These are phyloP conservation scores for Candida xyloterini DNA, from an alignment of 805 yeast species.

Conservation along the genomic window DNA sequence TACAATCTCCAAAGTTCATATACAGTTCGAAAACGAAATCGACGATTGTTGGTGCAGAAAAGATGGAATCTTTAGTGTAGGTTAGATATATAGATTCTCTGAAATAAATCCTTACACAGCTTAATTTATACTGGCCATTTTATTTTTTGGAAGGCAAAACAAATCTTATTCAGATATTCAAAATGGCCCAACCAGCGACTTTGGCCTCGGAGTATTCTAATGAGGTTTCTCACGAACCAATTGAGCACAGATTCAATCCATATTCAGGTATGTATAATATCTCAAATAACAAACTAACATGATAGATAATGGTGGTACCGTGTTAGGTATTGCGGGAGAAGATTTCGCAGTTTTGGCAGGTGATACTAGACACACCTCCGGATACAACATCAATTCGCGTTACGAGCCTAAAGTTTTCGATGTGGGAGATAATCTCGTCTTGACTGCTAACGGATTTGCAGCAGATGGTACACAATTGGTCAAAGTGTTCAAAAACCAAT, in stretches of 20 bases:
- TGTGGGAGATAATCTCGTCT: conserved; percentile 81
- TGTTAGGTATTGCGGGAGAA: conserved; percentile 95
- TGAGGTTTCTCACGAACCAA: conserved; percentile 56
- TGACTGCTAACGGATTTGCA: conserved; percentile 94
- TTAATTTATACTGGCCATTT: not conserved
- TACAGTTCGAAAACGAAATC: conserved; percentile 37
- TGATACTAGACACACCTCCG: conserved; percentile 95
- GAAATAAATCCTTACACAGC: conserved; percentile 2
- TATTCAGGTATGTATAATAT: conserved; percentile 47
- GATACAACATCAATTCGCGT: conserved; percentile 90
- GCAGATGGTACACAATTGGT: conserved; percentile 91
- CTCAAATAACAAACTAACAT: not conserved
- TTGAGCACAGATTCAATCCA: conserved; percentile 91
- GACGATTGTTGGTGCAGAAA: conserved; percentile 40
- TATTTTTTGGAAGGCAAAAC: conserved; percentile 14
- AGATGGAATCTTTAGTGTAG: conserved; percentile 18
- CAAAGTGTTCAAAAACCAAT: conserved; percentile 62
- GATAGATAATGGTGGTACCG: conserved; percentile 91
- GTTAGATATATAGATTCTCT: not conserved
- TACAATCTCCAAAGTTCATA: conserved; percentile 25
- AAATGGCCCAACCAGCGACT: conserved; percentile 33
- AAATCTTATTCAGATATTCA: conserved; percentile 4
- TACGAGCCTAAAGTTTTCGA: conserved; percentile 86
- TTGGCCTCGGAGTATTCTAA: conserved; percentile 66
- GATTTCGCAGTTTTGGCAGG: conserved; percentile 97